These are phyloP conservation scores for Trypanosoma caninum DNA, from an alignment of 208 protist species.

Conservation along the genomic window DNA sequence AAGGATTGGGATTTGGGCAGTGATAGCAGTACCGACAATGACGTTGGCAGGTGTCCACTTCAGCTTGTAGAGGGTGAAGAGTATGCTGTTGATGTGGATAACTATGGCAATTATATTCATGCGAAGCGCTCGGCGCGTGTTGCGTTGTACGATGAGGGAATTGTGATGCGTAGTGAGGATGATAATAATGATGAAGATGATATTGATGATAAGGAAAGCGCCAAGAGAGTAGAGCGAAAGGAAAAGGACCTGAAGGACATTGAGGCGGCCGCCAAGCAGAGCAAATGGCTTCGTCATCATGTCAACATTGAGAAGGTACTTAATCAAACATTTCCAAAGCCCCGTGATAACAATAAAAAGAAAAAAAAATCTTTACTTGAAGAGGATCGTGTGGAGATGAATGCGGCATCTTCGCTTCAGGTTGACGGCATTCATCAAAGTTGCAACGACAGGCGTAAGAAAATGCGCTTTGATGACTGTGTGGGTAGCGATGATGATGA, in stretches of 20 bases:
- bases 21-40: constrained; percentile 15
- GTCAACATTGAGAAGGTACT: constrained; percentile 82
- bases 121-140: constrained; percentile 68
- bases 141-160: constrained; percentile 66
- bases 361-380: constrained; percentile 34
- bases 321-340: constrained; percentile 80
- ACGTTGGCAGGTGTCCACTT: constrained; percentile 7
- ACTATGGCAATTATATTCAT: constrained; percentile 85
- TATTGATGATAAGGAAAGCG: constrained; percentile 24
- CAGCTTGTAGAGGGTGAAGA: constrained; percentile 80
- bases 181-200: constrained; percentile 43
- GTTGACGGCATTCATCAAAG: constrained; percentile 5
- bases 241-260: constrained; percentile 40
- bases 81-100: constrained; percentile 82
- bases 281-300: constrained; percentile 81
- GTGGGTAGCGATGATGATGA: constrained; percentile 28
- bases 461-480: constrained; percentile 51
- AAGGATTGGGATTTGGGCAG: constrained; percentile 80
- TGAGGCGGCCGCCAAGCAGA: constrained; percentile 49
- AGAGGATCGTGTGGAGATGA: constrained; percentile 78
- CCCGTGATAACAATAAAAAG: constrained; percentile 43
- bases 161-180: constrained; percentile 23
- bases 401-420: constrained; percentile 30
- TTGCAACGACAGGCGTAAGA: constrained; percentile 23
- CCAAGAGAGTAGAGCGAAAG: constrained; percentile 22